Evolutionary conservation across 257 asterid species (phyloP).

Genomic region (Mitragyna speciosa): DNA sequence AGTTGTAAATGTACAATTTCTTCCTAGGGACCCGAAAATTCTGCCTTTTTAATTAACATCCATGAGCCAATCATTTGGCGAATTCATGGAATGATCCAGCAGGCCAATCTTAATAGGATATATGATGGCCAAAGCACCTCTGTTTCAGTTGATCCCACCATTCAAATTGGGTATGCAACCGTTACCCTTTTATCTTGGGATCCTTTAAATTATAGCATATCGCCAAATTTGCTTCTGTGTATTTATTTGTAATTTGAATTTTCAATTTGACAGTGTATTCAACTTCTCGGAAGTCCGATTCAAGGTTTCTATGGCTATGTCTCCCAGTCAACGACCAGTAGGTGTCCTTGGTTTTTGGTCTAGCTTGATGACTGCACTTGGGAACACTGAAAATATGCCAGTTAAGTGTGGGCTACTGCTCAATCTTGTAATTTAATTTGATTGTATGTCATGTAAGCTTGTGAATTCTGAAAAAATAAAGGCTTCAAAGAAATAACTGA

Average conservation of each 20-base stretch:
- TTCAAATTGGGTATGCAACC: slow-evolving; percentile 76
- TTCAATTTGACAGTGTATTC: slow-evolving; percentile 70
- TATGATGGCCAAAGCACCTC: slow-evolving; percentile 65
- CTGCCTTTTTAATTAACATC: slow-evolving; percentile 85
- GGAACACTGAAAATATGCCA: slow-evolving; percentile 98
- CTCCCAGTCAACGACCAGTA: slow-evolving; percentile 98
- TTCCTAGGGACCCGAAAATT: slow-evolving; percentile 86
- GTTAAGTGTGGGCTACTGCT: slow-evolving; percentile 50
- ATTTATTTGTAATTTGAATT: slow-evolving; percentile 5
- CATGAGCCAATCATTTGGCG: slow-evolving; percentile 99
- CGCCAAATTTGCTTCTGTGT: background rate
- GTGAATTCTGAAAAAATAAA: background rate
- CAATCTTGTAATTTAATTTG: slow-evolving; percentile 12
- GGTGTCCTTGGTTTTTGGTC: slow-evolving; percentile 99
- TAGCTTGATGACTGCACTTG: slow-evolving; percentile 98
- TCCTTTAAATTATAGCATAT: slow-evolving; percentile 18
- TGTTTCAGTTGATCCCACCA: slow-evolving; percentile 93
- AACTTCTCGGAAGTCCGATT: slow-evolving; percentile 89
- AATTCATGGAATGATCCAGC: slow-evolving; percentile 87
- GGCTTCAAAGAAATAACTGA: background rate
- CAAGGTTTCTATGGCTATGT: slow-evolving; percentile 97
- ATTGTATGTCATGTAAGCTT: background rate
- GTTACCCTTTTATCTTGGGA: slow-evolving; percentile 16
- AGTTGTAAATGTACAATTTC: slow-evolving; percentile 14
- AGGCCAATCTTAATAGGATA: slow-evolving; percentile 64